These are phyloP conservation scores for Hyparrhenia diplandra DNA, from an alignment of 176 grass and related monocot genomes.

Conservation along the genomic window DNA sequence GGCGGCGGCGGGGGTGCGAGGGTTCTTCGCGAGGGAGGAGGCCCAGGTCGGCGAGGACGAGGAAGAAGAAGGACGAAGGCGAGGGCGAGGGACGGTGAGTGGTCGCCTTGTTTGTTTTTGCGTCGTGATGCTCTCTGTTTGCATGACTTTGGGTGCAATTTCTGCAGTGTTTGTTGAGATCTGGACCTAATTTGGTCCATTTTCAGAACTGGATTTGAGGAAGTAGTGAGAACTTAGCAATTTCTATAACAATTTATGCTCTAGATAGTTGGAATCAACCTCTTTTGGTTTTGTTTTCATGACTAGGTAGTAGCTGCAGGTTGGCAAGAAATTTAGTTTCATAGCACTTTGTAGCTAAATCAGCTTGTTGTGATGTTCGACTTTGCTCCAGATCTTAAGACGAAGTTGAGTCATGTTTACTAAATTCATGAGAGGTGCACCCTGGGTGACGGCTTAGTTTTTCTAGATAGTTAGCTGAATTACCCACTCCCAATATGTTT, in stretches of 20 bases:
- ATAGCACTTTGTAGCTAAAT: not conserved
- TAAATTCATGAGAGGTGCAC: not conserved
- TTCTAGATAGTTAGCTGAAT: not conserved
- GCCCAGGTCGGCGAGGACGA: conserved; percentile 84
- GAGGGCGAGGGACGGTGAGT: conserved; percentile 90
- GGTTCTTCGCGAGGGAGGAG: conserved; percentile 86
- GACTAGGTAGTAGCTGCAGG: too few relatives aligned
- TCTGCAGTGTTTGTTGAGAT: not conserved
- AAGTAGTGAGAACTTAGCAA: not conserved
- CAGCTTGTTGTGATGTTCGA: not conserved
- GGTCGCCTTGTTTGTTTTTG: not conserved
- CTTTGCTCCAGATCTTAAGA: not conserved
- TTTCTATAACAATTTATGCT: not conserved
- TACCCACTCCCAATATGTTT: not conserved
- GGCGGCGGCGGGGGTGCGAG: conserved; percentile 54
- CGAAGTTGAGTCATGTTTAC: too few relatives aligned
- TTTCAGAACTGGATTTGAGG: conserved; percentile 8
- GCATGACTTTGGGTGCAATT: not conserved
- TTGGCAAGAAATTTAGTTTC: not conserved
- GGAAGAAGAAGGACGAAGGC: conserved; percentile 91
- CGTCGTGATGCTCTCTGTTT: not conserved
- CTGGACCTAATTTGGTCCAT: conserved; percentile 16
- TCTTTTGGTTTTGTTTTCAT: not conserved
- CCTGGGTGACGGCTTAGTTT: not conserved
- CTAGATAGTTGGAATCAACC: too few relatives aligned